Evolutionary conservation across 2,329 filamentous ascomycete species (phyloP).

Genomic region (Whalleya microplaca): DNA sequence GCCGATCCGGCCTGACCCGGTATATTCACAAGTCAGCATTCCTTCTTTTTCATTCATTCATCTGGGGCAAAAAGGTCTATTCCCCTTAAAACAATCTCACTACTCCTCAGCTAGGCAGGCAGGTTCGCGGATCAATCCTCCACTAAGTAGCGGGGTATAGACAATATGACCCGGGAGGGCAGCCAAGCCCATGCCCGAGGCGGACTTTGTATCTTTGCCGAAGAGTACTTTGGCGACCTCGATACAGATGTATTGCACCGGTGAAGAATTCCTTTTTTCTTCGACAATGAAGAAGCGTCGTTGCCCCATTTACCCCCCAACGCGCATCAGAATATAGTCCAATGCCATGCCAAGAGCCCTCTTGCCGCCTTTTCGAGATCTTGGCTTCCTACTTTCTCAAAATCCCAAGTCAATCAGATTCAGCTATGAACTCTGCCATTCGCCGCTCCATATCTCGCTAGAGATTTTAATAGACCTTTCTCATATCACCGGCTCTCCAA

Average conservation of each 20-base stretch:
- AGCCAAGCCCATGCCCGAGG: neutral
- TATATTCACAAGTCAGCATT: neutral
- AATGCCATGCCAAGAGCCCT: neutral
- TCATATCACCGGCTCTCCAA: neutral
- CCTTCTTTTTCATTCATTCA: no score
- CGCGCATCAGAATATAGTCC: conserved; percentile 5
- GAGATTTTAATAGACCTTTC: neutral
- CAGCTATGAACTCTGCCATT: no score
- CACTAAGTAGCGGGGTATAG: conserved; percentile 11
- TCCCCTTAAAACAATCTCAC: neutral
- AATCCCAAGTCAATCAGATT: conserved; percentile 7
- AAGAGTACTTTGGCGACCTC: conserved; percentile 13
- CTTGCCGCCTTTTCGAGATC: neutral
- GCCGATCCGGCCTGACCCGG: no score
- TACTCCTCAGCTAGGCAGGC: neutral
- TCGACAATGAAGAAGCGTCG: neutral
- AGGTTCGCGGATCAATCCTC: neutral
- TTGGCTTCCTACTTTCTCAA: conserved; percentile 4
- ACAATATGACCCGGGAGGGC: conserved; percentile 2
- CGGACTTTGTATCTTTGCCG: conserved; percentile 18
- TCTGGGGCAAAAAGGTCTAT: neutral
- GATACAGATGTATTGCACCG: conserved; percentile 11
- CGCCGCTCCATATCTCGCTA: no score
- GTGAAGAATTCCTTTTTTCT: conserved; percentile 10
- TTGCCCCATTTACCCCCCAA: neutral